A percentile compares a stretch with the other conserved stretches of the same genome.
Conservation (phyloP, 1,139 yeast genomes). For the Scheffersomyces parashehatae region DNA sequence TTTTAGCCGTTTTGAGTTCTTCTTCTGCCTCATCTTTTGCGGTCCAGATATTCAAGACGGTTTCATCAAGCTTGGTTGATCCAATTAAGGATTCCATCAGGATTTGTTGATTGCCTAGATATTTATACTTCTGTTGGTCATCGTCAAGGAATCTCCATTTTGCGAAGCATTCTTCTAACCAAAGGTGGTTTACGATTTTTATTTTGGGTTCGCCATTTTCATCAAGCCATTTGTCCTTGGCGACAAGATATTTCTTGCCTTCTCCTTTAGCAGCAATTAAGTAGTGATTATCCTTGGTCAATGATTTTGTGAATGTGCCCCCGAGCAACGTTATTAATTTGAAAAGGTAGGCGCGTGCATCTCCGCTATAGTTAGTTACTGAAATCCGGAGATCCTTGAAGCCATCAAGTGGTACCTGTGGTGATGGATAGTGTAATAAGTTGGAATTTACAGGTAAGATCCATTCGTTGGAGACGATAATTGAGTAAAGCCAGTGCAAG, state of each 20-base stretch:
- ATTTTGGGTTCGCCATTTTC: slow-evolving; percentile 36
- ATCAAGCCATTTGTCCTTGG: slow-evolving; percentile 55
- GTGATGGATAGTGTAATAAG: slow-evolving; percentile 74
- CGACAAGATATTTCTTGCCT: slow-evolving; percentile 79
- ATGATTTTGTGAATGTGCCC: slow-evolving; percentile 70
- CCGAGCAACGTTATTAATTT: slow-evolving; percentile 70
- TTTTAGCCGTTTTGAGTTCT: slow-evolving; percentile 11
- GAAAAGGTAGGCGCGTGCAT: slow-evolving; percentile 71
- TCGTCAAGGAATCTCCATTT: slow-evolving; percentile 57
- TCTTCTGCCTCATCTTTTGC: slow-evolving; percentile 13
- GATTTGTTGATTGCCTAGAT: slow-evolving; percentile 40
- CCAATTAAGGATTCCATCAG: slow-evolving; percentile 52
- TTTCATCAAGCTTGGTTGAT: slow-evolving; percentile 44
- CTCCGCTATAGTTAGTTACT: slow-evolving; percentile 83
- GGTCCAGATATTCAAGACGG: slow-evolving; percentile 44
- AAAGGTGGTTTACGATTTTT: slow-evolving; percentile 68
- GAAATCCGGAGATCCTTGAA: slow-evolving; percentile 58
- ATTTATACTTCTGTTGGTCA: slow-evolving; percentile 43
- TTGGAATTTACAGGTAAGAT: slow-evolving; percentile 53
- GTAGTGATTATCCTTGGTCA: slow-evolving; percentile 69
- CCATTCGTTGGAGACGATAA: slow-evolving; percentile 60
- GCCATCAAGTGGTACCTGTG: slow-evolving; percentile 49
- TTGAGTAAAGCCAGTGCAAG: slow-evolving; percentile 71
- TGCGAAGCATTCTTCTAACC: slow-evolving; percentile 85
- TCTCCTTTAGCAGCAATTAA: slow-evolving; percentile 65